A percentile compares a stretch with the other conserved stretches of the same genome.
Evolutionary conservation across 768 basidiomycete species (phyloP).

Genomic region (Phanerochaete sordida): DNA sequence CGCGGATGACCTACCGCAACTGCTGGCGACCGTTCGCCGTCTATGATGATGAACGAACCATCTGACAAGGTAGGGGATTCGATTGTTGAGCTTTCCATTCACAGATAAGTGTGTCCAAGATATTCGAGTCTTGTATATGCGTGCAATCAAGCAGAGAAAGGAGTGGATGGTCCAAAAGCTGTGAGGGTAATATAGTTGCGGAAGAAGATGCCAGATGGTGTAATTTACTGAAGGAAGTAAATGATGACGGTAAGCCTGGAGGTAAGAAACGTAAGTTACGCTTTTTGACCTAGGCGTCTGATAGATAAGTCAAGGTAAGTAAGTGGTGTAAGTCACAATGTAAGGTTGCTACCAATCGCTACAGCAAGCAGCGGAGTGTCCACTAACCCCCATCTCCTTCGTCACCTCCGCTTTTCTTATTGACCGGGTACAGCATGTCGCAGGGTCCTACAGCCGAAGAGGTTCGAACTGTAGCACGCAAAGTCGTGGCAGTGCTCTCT

Average conservation of each 20-base stretch:
- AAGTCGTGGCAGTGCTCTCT: conserved; percentile 11
- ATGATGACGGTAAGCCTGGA: no score
- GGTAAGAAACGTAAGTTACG: no score
- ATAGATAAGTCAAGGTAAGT: no score
- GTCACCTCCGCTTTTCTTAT: no score
- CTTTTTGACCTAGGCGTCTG: no score
- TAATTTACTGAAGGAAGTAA: no score
- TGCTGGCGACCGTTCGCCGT: not conserved
- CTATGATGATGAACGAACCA: not conserved
- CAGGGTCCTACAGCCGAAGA: conserved; percentile 6
- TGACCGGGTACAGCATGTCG: not conserved
- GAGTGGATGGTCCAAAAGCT: not conserved
- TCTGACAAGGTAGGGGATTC: not conserved
- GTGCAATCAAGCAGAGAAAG: not conserved
- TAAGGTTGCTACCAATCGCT: no score
- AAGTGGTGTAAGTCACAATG: no score
- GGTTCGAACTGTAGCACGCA: conserved; percentile 14
- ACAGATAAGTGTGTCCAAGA: not conserved
- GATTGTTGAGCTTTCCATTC: not conserved
- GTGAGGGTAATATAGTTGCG: not conserved
- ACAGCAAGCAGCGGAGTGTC: no score
- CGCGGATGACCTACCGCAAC: not conserved
- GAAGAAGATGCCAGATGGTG: no score
- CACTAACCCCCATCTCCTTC: no score
- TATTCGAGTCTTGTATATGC: not conserved